Evolutionary conservation across 179 eudicot genomes (phyloP).

Genomic region (Spinacia oleracea): DNA sequence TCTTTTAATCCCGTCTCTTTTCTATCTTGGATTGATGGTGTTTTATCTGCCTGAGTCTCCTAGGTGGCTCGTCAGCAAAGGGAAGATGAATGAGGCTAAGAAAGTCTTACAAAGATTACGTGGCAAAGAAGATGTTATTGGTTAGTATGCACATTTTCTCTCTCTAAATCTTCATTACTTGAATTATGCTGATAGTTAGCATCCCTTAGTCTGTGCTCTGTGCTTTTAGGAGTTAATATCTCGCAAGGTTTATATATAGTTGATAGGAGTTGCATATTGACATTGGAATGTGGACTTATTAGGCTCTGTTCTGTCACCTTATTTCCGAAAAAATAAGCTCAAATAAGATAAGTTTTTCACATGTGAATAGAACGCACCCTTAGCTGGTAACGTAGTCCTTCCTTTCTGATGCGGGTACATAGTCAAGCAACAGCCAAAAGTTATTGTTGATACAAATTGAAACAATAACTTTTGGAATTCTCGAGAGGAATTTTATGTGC

Average conservation of each 20-base stretch:
- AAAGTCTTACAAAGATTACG: slow-evolving; percentile 37
- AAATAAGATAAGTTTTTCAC: too few species aligned
- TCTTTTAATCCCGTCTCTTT: slow-evolving; percentile 38
- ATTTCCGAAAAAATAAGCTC: too few species aligned
- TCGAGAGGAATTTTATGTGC: background rate
- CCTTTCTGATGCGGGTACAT: background rate
- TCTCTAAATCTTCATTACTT: background rate
- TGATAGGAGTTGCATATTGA: slow-evolving; percentile 10
- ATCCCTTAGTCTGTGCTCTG: background rate
- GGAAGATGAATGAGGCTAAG: slow-evolving; percentile 49
- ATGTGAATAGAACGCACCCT: too few species aligned
- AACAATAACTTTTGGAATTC: background rate
- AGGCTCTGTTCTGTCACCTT: too few species aligned
- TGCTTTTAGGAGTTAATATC: background rate
- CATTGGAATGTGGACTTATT: background rate
- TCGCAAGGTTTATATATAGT: background rate
- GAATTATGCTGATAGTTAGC: background rate
- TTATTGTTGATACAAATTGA: background rate
- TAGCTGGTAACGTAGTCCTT: background rate
- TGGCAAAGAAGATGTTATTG: slow-evolving; percentile 45
- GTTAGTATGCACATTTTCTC: slow-evolving; percentile 23
- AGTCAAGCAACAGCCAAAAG: background rate
- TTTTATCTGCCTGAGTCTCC: slow-evolving; percentile 53
- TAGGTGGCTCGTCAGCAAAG: slow-evolving; percentile 55
- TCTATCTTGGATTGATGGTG: slow-evolving; percentile 38